phyloP scores from a whole-genome alignment of 345 rosid genomes.

The Dipteronia sinensis region DNA sequence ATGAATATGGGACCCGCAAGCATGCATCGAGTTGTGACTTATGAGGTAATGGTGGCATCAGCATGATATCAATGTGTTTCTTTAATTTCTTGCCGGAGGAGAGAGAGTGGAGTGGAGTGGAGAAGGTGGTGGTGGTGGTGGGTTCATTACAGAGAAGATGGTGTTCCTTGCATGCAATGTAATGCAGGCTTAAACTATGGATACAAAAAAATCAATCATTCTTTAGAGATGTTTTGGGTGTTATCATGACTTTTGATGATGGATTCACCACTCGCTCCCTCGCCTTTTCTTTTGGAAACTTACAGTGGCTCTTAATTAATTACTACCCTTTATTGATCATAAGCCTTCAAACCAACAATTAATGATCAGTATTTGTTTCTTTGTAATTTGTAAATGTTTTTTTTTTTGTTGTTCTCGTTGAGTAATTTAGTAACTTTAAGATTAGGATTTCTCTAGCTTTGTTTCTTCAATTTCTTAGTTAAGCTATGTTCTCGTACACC shows the following conservation, averaged over 20 bases:
- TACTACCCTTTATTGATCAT: neutral
- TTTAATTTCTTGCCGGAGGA: neutral
- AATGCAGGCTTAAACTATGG: neutral
- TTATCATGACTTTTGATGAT: neutral
- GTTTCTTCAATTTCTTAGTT: neutral
- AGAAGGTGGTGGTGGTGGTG: neutral
- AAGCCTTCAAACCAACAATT: neutral
- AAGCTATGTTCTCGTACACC: neutral
- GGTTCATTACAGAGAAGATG: neutral
- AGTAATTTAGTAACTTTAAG: neutral
- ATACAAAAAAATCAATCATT: neutral
- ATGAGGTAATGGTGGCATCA: constrained; percentile 28
- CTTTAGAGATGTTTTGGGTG: neutral
- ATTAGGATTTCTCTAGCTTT: neutral
- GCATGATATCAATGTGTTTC: constrained; percentile 29
- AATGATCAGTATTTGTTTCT: neutral
- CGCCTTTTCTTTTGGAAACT: neutral
- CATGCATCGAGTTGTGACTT: neutral
- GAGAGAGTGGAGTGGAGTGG: neutral
- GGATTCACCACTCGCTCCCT: neutral
- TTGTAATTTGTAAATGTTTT: neutral
- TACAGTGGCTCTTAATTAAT: neutral
- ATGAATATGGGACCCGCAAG: neutral
- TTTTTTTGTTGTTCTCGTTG: too few relatives aligned
- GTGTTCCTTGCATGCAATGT: neutral